These are phyloP conservation scores for Boletus rubescentipes DNA, from an alignment of 768 basidiomycete genomes.

Conservation along the genomic window DNA sequence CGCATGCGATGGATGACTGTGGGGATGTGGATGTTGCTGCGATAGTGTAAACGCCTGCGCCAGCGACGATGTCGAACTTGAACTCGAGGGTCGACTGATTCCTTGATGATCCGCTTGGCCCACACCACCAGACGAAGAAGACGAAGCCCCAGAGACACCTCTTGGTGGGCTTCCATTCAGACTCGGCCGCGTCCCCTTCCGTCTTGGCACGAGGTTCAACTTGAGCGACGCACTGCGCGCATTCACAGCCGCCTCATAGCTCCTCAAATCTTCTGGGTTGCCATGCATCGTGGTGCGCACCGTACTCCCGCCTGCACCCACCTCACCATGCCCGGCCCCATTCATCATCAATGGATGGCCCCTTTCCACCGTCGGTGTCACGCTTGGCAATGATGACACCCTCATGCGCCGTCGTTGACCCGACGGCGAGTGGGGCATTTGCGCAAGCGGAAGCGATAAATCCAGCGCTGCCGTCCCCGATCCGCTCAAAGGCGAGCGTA, in stretches of 20 bases:
- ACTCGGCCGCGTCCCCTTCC: constrained; percentile 27
- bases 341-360: constrained; percentile 17
- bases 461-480: constrained; percentile 21
- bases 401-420: constrained; percentile 45
- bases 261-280: constrained; percentile 59
- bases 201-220: constrained; percentile 52
- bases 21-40: neutral
- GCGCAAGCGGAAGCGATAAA: constrained; percentile 3
- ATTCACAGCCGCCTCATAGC: constrained; percentile 74
- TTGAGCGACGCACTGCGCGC: constrained; percentile 62
- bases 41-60: constrained; percentile 40
- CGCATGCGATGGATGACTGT: constrained; percentile 1
- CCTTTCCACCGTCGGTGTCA: constrained; percentile 53
- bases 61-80: constrained; percentile 39
- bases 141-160: neutral
- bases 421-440: constrained; percentile 29
- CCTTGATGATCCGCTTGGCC: constrained; percentile 20
- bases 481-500: constrained; percentile 61
- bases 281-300: constrained; percentile 44
- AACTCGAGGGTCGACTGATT: constrained; percentile 38
- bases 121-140: neutral
- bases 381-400: constrained; percentile 68
- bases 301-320: constrained; percentile 21
- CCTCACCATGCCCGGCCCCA: constrained; percentile 20
- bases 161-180: constrained; percentile 20